Evolutionary conservation across 495 filamentous ascomycete genomes (phyloP), one percentile per base, ranked within the genome.

Genomic region (Penicillium goetzii): DNA sequence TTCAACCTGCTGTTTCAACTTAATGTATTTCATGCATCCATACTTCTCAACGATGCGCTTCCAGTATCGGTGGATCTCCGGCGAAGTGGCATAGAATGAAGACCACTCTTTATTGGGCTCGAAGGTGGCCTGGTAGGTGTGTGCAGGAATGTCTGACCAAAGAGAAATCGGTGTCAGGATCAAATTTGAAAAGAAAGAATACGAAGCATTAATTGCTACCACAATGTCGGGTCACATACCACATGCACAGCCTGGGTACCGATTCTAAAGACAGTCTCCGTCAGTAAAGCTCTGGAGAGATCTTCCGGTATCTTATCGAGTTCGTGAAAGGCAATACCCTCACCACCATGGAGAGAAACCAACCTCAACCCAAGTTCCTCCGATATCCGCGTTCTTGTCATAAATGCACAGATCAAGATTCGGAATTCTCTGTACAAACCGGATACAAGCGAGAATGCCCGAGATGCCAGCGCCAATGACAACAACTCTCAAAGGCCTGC

Each of bases 341-440:
- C 10, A 17, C 12, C 2, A 10, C 4, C 9, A 1, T 4, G 12
- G 43, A 47, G 21, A 47, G 3, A 14, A 25, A 53, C 50, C 33
- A 12, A 53, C 50, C 28, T 90, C 88, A 47, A 84, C 85, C 89
- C 89, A 92, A 1, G 88, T 89, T 0, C 90, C 89, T 34, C 88
- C 86, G 63, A 91, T 80, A 51, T 89, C 89, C 1, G 72, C 70
- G 64, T 93, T 93, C 82, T 93, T 93, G 71, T 95, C 91, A 72
- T 92, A 95, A 43, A 91, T 85, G 34, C 83, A 80, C 28, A 88
- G 76, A 15, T 89, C 84, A 52, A 89, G 69, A 56, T 86, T 85
- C 3, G 78, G 79, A 36, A 88, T 80, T 50, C 81, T 81, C 49
- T 85, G 80, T 1, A 82, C 80, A 21, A 90, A 78, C 26, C 88